These are phyloP conservation scores for Pythium dissotocum DNA, from an alignment of 352 stramenopile species.

Conservation along the genomic window DNA sequence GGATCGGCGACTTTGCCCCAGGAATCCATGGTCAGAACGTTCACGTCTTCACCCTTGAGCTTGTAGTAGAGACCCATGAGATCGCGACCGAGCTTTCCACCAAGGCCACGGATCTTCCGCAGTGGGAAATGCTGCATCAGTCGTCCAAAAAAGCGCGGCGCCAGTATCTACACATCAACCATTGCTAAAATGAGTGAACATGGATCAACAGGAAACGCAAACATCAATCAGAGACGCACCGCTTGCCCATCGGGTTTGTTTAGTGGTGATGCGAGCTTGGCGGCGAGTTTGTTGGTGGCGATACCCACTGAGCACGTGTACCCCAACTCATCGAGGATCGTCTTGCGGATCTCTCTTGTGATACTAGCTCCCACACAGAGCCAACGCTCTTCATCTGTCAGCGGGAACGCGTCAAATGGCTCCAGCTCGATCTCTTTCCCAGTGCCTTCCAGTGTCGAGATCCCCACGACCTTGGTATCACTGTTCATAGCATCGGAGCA, in stretches of 20 bases:
- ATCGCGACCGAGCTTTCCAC: slow-evolving; percentile 75
- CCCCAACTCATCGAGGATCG: slow-evolving; percentile 60
- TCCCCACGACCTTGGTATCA: slow-evolving; percentile 76
- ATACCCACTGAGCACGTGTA: slow-evolving; percentile 83
- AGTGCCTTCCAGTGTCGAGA: slow-evolving; percentile 38
- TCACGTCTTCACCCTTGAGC: slow-evolving; percentile 31
- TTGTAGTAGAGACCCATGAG: slow-evolving; percentile 62
- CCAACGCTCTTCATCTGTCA: slow-evolving; percentile 65
- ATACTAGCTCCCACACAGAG: slow-evolving; percentile 67
- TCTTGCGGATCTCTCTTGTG: slow-evolving; percentile 68
- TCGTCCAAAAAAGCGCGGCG: slow-evolving; percentile 53
- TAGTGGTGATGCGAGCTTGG: slow-evolving; percentile 75
- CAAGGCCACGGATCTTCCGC: slow-evolving; percentile 72
- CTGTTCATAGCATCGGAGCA: slow-evolving; percentile 53
- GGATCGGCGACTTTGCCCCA: slow-evolving; percentile 27
- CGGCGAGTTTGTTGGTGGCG: slow-evolving; percentile 74
- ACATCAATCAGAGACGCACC: slow-evolving; percentile 22
- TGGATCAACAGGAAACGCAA: not conserved
- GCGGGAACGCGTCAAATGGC: slow-evolving; percentile 43
- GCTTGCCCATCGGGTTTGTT: slow-evolving; percentile 85
- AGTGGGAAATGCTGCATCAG: slow-evolving; percentile 77
- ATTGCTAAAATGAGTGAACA: too few relatives aligned
- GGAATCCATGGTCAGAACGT: slow-evolving; percentile 20
- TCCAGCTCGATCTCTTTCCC: slow-evolving; percentile 35
- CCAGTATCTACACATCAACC: slow-evolving; percentile 41